Conservation (phyloP, 768 basidiomycete genomes). For the Lyophyllum atratum region DNA sequence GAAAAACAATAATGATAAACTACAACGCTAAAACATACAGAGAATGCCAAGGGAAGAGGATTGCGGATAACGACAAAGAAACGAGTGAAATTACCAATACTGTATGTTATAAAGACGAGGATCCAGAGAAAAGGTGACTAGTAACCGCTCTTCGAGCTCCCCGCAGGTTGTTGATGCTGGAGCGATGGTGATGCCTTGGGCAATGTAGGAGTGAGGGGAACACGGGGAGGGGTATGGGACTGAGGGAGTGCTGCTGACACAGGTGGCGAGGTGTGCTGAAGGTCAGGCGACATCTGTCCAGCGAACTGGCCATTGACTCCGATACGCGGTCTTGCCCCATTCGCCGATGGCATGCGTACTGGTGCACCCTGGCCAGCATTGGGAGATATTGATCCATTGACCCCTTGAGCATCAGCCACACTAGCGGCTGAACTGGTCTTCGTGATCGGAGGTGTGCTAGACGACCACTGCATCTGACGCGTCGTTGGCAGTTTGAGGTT, state of each 20-base stretch:
- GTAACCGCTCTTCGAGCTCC: constrained; percentile 55
- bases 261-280: constrained; percentile 50
- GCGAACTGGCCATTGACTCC: constrained; percentile 41
- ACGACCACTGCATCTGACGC: constrained; percentile 41
- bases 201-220: constrained; percentile 52
- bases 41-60: not conserved
- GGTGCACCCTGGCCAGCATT: constrained; percentile 35
- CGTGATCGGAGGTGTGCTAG: constrained; percentile 32
- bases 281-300: constrained; percentile 51
- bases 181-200: constrained; percentile 55
- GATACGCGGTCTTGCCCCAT: constrained; percentile 48
- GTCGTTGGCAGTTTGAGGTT: constrained; percentile 44
- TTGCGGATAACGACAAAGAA: not conserved
- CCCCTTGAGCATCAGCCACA: constrained; percentile 28
- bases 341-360: constrained; percentile 55
- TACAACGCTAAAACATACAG: not conserved
- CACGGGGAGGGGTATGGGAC: constrained; percentile 50
- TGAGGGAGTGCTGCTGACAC: constrained; percentile 36
- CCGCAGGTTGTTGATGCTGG: constrained; percentile 55
- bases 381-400: constrained; percentile 35
- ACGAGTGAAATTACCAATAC: not conserved
- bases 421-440: constrained; percentile 34
- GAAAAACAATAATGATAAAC: constrained; percentile 3
- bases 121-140: constrained; percentile 24
- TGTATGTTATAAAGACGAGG: not conserved